Percentiles rank a stretch among this genome's conserved stretches.
Conservation (phyloP, 2,329 filamentous ascomycete species). For the Geosmithia morbida region DNA sequence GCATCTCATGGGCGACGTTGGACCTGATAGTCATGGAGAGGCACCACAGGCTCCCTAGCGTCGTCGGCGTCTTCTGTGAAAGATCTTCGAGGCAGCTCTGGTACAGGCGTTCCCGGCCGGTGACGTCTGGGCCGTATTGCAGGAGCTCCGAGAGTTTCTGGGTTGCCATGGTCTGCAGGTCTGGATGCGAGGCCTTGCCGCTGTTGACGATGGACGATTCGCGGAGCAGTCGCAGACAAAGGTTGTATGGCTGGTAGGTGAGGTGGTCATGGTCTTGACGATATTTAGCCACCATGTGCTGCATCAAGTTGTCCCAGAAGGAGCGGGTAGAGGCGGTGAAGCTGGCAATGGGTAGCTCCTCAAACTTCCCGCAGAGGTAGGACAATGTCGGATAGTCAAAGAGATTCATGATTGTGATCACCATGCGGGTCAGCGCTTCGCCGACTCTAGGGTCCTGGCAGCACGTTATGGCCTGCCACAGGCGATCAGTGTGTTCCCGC, state of each 20-base stretch:
- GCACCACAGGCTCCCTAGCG: slow-evolving; percentile 60
- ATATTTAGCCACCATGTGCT: slow-evolving; percentile 27
- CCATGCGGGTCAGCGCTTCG: slow-evolving; percentile 62
- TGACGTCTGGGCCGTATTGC: slow-evolving; percentile 31
- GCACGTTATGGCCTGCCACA: slow-evolving; percentile 72
- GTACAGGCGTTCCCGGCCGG: slow-evolving; percentile 49
- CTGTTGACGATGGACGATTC: slow-evolving; percentile 48
- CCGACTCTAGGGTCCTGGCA: slow-evolving; percentile 78
- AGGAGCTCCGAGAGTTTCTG: slow-evolving; percentile 48
- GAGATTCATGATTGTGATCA: slow-evolving; percentile 30
- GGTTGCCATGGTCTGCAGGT: slow-evolving; percentile 50
- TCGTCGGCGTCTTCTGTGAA: slow-evolving; percentile 42
- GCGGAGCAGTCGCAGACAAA: slow-evolving; percentile 53
- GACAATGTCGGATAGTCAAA: slow-evolving; percentile 35
- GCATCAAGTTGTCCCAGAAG: slow-evolving; percentile 44
- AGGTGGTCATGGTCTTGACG: slow-evolving; percentile 17
- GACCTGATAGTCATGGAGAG: slow-evolving; percentile 34
- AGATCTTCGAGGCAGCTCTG: slow-evolving; percentile 56
- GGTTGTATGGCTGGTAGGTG: slow-evolving; percentile 29
- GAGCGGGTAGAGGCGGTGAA: slow-evolving; percentile 49
- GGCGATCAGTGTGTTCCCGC: slow-evolving; percentile 55
- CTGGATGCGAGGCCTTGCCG: slow-evolving; percentile 39
- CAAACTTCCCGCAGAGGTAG: slow-evolving; percentile 58
- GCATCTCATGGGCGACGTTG: slow-evolving; percentile 34
- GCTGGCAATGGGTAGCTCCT: slow-evolving; percentile 44